phyloP scores from a whole-genome alignment of 2,329 filamentous ascomycete genomes.

The Ilyonectria robusta region DNA sequence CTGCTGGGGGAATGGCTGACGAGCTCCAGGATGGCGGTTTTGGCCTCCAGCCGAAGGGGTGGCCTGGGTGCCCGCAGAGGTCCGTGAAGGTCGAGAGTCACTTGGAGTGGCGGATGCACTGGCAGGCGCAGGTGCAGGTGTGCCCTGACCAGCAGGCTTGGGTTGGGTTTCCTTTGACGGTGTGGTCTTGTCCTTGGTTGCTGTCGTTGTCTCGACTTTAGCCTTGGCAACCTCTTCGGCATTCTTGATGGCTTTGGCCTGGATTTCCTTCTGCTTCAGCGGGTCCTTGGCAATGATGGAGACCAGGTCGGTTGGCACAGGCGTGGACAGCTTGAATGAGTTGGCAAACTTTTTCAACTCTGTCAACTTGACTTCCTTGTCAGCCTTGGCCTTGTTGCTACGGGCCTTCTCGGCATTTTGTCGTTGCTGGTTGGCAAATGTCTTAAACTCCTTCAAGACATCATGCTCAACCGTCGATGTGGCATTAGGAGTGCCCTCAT shows the following conservation, averaged over 20 bases:
- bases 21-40: slow-evolving; percentile 63
- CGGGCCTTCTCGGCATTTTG: slow-evolving; percentile 70
- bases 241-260: slow-evolving; percentile 87
- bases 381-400: slow-evolving; percentile 73
- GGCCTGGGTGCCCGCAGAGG: slow-evolving; percentile 52
- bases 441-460: slow-evolving; percentile 74
- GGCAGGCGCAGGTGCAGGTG: slow-evolving; percentile 35
- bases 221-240: slow-evolving; percentile 74
- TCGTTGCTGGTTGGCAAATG: slow-evolving; percentile 72
- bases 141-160: slow-evolving; percentile 50
- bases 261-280: slow-evolving; percentile 92
- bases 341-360: slow-evolving; percentile 96
- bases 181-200: slow-evolving; percentile 59
- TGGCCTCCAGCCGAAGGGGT: slow-evolving; percentile 46
- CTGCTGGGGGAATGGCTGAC: slow-evolving; percentile 64
- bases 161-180: slow-evolving; percentile 62
- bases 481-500: slow-evolving; percentile 64
- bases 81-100: slow-evolving; percentile 52
- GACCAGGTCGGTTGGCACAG: slow-evolving; percentile 91
- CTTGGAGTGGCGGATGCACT: slow-evolving; percentile 34
- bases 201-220: slow-evolving; percentile 64
- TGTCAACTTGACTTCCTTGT: slow-evolving; percentile 93
- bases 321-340: slow-evolving; percentile 94
- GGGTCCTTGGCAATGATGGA: slow-evolving; percentile 97
- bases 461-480: slow-evolving; percentile 74